Percentiles rank a stretch among this genome's conserved stretches.
These are phyloP conservation scores for Pythium angustatum DNA, from an alignment of 352 stramenopile species.

Conservation along the genomic window DNA sequence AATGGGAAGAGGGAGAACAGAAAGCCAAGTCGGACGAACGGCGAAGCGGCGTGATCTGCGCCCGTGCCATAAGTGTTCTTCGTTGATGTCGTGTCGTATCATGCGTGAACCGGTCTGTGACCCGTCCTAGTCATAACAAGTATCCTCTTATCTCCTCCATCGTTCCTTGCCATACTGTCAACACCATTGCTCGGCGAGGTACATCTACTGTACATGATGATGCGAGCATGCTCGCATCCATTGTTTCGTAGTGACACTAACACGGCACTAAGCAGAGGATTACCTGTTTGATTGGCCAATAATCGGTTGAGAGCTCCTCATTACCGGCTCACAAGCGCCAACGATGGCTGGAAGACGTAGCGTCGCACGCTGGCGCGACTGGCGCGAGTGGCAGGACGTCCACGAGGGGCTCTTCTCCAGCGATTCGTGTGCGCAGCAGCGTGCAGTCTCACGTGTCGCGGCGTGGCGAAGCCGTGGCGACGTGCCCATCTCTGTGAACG, in stretches of 20 bases:
- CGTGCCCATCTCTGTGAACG: constrained; percentile 77
- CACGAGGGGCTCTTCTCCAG: constrained; percentile 58
- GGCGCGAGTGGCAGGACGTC: constrained; percentile 75
- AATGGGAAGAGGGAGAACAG: constrained; percentile 5
- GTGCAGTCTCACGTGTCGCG: constrained; percentile 56
- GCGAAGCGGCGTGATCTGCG: no score
- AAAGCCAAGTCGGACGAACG: no score
- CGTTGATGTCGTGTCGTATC: background rate
- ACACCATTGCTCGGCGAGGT: no score
- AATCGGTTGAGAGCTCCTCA: background rate
- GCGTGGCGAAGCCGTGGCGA: constrained; percentile 70
- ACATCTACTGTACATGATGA: no score
- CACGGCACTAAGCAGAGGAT: background rate
- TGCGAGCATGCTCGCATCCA: no score
- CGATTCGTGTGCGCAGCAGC: constrained; percentile 49
- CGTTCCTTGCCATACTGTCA: background rate
- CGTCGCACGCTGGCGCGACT: constrained; percentile 63
- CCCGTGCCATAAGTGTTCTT: no score
- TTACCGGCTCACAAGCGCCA: background rate
- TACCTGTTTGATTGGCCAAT: constrained; percentile 16
- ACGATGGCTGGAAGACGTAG: constrained; percentile 56
- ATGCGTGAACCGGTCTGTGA: background rate
- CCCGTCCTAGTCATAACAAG: background rate
- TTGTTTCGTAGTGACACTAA: constrained; percentile 3
- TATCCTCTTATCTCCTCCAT: background rate